A percentile compares a stretch with the other conserved stretches of the same genome.
Evolutionary conservation across 2,329 filamentous ascomycete genomes (phyloP).

Genomic region (Calonectria pteridis): DNA sequence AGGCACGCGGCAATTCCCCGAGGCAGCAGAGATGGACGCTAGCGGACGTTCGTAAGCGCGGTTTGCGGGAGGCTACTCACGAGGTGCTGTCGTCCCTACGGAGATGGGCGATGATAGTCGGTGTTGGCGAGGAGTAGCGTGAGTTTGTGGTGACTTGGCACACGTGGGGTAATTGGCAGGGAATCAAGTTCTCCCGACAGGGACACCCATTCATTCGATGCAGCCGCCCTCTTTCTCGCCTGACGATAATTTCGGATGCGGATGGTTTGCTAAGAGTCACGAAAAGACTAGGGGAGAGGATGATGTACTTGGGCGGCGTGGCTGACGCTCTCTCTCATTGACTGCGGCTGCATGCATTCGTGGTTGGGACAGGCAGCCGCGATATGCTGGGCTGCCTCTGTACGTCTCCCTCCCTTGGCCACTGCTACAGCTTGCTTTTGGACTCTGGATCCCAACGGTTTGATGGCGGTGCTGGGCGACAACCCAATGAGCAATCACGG

Average conservation of each 20-base stretch:
- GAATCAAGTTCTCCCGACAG: background rate
- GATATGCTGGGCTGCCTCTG: background rate
- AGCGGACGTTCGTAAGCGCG: background rate
- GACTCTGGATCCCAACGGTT: background rate
- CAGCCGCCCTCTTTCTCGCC: background rate
- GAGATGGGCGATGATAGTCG: conserved; percentile 1
- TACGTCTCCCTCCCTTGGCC: background rate
- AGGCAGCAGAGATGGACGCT: background rate
- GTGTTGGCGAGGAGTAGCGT: conserved; percentile 1
- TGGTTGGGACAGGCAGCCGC: background rate
- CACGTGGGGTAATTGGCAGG: conserved; percentile 13
- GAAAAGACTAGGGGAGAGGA: background rate
- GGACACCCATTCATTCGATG: background rate
- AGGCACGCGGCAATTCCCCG: background rate
- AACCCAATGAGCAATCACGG: background rate
- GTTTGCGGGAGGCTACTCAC: background rate
- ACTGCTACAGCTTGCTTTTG: background rate
- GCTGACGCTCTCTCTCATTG: background rate
- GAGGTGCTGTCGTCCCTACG: background rate
- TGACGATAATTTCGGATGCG: background rate
- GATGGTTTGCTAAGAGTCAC: background rate
- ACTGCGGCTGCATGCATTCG: background rate
- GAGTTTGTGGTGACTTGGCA: background rate
- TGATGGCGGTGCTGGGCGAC: background rate
- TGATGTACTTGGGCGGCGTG: background rate